A percentile compares a stretch with the other conserved stretches of the same genome.
These are phyloP conservation scores for Shiraia bambusicola DNA, from an alignment of 2,329 filamentous ascomycete species.

Conservation along the genomic window DNA sequence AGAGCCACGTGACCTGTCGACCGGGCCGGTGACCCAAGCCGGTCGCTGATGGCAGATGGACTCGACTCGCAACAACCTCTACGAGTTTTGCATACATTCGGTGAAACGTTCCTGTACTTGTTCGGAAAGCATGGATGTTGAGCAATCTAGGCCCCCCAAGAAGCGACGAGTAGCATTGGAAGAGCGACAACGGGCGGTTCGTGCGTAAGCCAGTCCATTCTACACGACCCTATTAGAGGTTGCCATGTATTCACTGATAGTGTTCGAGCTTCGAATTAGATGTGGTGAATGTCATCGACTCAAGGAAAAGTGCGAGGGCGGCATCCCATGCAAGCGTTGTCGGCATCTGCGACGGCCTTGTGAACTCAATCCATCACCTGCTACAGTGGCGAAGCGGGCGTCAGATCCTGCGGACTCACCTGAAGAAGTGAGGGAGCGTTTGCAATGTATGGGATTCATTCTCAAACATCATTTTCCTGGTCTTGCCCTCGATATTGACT, in stretches of 20 bases:
- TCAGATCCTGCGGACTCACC: neutral
- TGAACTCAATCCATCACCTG: conserved; percentile 13
- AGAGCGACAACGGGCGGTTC: conserved; percentile 15
- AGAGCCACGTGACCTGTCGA: too few species aligned
- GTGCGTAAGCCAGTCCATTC: conserved; percentile 11
- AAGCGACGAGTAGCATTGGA: conserved; percentile 11
- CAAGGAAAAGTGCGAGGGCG: conserved; percentile 60
- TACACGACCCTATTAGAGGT: neutral
- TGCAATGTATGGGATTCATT: conserved; percentile 7
- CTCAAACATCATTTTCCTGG: conserved; percentile 9
- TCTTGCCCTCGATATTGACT: conserved; percentile 6
- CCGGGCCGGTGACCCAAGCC: too few species aligned
- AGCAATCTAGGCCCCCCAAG: conserved; percentile 12
- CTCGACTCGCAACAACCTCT: neutral
- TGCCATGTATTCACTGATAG: conserved; percentile 4
- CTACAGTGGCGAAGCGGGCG: conserved; percentile 2
- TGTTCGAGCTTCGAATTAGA: conserved; percentile 40
- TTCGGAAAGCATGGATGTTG: conserved; percentile 5
- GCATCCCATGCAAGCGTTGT: conserved; percentile 56
- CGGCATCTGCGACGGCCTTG: conserved; percentile 55
- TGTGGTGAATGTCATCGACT: conserved; percentile 58
- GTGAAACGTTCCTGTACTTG: too few species aligned
- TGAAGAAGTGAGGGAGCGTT: conserved; percentile 10
- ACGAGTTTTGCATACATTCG: too few species aligned
- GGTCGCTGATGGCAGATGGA: too few species aligned